These are phyloP conservation scores for Magnusiomyces clavatus DNA, from an alignment of 1,139 yeast species.

Conservation along the genomic window DNA sequence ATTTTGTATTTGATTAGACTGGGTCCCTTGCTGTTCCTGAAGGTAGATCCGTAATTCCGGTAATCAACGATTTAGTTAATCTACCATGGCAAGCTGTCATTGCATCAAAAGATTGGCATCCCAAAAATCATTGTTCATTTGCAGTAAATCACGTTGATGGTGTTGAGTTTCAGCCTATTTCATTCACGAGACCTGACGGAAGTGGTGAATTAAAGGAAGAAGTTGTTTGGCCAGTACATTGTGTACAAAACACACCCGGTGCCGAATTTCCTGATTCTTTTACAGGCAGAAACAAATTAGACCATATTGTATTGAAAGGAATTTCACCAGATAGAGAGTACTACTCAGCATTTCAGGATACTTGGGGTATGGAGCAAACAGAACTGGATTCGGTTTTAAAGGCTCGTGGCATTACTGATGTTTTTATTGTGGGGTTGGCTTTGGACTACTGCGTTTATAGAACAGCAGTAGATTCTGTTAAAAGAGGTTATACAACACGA, in stretches of 20 bases:
- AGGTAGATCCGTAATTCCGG: slow-evolving; percentile 54
- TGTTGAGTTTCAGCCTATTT: slow-evolving; percentile 45
- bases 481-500: slow-evolving; percentile 52
- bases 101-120: slow-evolving; percentile 90
- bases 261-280: slow-evolving; percentile 52
- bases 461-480: slow-evolving; percentile 63
- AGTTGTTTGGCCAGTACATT: slow-evolving; percentile 85
- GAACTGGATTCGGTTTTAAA: slow-evolving; percentile 48
- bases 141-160: slow-evolving; percentile 55
- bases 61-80: slow-evolving; percentile 38
- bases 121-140: slow-evolving; percentile 67
- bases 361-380: slow-evolving; percentile 66
- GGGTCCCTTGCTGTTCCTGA: slow-evolving; percentile 69
- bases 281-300: slow-evolving; percentile 15
- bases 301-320: slow-evolving; percentile 56
- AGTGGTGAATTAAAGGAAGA: slow-evolving; percentile 32
- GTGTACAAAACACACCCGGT: slow-evolving; percentile 66
- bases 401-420: slow-evolving; percentile 44
- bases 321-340: slow-evolving; percentile 64
- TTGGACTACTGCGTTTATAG: slow-evolving; percentile 76
- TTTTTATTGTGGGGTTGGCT: slow-evolving; percentile 75
- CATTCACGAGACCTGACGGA: slow-evolving; percentile 44
- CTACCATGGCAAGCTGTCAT: slow-evolving; percentile 55
- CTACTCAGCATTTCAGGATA: slow-evolving; percentile 82
- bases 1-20: slow-evolving; percentile 21